Percentiles rank a stretch among this genome's conserved stretches.
These are phyloP conservation scores for Discostella stelligera DNA, from an alignment of 352 stramenopile species.

Conservation along the genomic window DNA sequence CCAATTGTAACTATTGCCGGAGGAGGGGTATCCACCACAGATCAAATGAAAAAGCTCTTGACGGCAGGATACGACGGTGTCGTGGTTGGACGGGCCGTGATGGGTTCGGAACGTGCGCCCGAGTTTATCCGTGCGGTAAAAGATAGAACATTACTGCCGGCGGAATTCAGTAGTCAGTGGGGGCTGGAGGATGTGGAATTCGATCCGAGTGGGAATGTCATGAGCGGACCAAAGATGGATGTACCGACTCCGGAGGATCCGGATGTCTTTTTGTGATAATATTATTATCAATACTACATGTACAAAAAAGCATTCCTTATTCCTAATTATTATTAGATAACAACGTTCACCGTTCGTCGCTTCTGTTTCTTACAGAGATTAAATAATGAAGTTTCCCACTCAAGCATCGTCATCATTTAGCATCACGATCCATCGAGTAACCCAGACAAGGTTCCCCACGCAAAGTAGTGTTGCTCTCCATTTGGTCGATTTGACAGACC, in stretches of 20 bases:
- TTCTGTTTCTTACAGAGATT: too few relatives aligned
- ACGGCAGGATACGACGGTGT: constrained; percentile 81
- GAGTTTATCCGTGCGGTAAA: constrained; percentile 79
- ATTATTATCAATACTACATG: neutral
- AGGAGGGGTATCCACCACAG: constrained; percentile 62
- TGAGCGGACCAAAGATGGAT: constrained; percentile 57
- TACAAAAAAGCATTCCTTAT: neutral
- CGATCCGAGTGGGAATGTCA: constrained; percentile 75
- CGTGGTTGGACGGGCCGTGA: constrained; percentile 75
- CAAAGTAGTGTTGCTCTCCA: too few relatives aligned
- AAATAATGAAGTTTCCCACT: too few relatives aligned
- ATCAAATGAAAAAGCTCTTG: constrained; percentile 79
- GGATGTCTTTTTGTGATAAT: constrained; percentile 38
- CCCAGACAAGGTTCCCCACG: too few relatives aligned
- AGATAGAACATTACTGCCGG: constrained; percentile 75
- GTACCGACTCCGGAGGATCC: constrained; percentile 41
- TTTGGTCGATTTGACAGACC: too few relatives aligned
- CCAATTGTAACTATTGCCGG: constrained; percentile 78
- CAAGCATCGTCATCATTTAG: too few relatives aligned
- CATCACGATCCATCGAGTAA: too few relatives aligned
- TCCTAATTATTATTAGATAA: neutral
- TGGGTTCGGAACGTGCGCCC: constrained; percentile 71
- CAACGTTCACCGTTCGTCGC: too few relatives aligned
- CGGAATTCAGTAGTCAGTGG: constrained; percentile 75
- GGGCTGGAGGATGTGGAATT: constrained; percentile 78